Percentiles rank a stretch among this genome's conserved stretches.
Evolutionary conservation across 495 filamentous ascomycete species (phyloP).

Genomic region (Immersiella caudata): DNA sequence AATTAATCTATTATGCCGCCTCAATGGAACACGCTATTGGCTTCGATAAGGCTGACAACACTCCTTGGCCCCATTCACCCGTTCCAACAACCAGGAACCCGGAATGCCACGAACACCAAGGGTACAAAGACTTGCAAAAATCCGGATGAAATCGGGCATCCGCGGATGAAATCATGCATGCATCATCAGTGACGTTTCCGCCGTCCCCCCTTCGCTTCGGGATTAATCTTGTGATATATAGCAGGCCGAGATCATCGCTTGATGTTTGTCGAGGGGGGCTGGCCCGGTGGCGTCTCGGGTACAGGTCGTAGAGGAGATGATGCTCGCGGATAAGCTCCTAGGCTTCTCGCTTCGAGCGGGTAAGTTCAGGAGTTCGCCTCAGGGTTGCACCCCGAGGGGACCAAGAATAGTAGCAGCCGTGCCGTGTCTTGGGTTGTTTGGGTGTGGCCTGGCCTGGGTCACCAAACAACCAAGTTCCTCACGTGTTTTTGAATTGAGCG

Average conservation of each 20-base stretch:
- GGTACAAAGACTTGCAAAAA: neutral
- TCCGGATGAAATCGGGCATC: neutral
- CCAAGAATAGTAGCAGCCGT: neutral
- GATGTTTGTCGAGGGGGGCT: too few species aligned
- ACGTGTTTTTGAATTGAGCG: neutral
- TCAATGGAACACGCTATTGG: neutral
- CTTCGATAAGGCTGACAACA: neutral
- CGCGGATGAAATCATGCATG: neutral
- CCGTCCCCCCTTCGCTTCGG: neutral
- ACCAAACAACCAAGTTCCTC: neutral
- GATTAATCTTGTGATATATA: neutral
- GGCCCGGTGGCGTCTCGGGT: neutral
- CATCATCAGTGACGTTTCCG: neutral
- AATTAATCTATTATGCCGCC: neutral
- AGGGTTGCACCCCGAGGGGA: neutral
- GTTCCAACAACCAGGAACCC: neutral
- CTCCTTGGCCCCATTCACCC: neutral
- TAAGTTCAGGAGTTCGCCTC: neutral
- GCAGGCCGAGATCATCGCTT: too few species aligned
- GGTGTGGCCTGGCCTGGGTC: too few species aligned
- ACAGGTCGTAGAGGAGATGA: too few species aligned
- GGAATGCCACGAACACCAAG: neutral
- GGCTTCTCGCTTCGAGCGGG: neutral
- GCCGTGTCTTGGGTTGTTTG: neutral
- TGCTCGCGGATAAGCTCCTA: neutral